Base-by-base conservation (phyloP, 179 eudicot species). In the Spergularia azorica region DNA sequence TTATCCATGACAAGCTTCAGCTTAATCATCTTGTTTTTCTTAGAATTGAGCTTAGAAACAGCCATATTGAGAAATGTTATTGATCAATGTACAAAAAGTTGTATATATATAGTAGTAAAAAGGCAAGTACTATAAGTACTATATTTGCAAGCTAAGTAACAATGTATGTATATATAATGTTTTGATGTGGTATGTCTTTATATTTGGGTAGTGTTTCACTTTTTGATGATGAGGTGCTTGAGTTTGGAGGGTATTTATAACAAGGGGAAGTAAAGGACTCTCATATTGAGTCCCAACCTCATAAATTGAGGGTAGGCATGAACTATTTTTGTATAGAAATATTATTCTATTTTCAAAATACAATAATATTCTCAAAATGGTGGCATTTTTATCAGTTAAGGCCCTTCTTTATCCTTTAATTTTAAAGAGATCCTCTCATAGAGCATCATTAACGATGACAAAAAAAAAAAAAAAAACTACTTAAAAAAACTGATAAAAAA, bases 1-100 rank as follows among this genome's bases (percentile, higher is more conserved):
- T 80, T 85, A 73, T 80, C 86, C 73, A 83, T 76, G 15, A 70
- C 86, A 3, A 75, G 5, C 43, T 80, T 82, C 12, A 85, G 82
- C 74, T 78, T 85, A 12, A 82, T 70, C 63, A 80, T 67, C 46
- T 79, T 79, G 26, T 64, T 82, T 13, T 71, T 82, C 80, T 75
- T 82, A 20, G 76, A 39, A 20, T 50, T 13, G 15, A 18, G 57
- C 71, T 70, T 79, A 52, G 56, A 66, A 1, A 75, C 71, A 3
- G 83, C 71, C 82, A 83, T 82, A 10, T 18, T n/a, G 18, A n/a
- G 36, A n/a, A 3, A 13, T 15, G 41, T 41, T 66, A 18, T 61
- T 61, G 64, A 16, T 18, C 39, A 0, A 36, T 61, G 64, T 3
- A 20, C 64, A 61, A 61, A 61, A 6, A 17, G 6, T 36, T 18